Conservation (phyloP, 2,329 filamentous ascomycete species). For the Penicillium sp. region DNA sequence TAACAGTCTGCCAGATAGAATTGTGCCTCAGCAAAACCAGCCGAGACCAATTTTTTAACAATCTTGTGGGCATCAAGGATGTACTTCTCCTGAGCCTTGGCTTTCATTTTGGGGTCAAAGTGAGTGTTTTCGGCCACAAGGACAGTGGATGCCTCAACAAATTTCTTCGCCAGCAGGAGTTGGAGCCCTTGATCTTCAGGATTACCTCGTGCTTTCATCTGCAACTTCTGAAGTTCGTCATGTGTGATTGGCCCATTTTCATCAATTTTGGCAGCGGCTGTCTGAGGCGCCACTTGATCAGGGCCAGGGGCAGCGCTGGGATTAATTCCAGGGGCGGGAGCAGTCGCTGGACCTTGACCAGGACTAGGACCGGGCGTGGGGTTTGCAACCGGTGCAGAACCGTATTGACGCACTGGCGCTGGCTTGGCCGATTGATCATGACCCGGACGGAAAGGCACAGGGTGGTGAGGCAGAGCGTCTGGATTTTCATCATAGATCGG, state of each 20-base stretch:
- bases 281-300: slow-evolving; percentile 11
- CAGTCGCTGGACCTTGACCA: slow-evolving; percentile 4
- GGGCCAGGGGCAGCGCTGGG: slow-evolving; percentile 13
- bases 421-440: slow-evolving; percentile 42
- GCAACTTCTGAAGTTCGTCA: slow-evolving; percentile 70
- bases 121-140: slow-evolving; percentile 71
- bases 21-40: slow-evolving; percentile 76
- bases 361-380: slow-evolving; percentile 33
- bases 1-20: slow-evolving; percentile 89
- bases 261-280: slow-evolving; percentile 5
- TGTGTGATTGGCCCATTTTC: slow-evolving; percentile 59
- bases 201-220: slow-evolving; percentile 62
- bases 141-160: slow-evolving; percentile 76
- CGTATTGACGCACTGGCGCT: slow-evolving; percentile 50
- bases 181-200: slow-evolving; percentile 66
- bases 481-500: slow-evolving; percentile 39
- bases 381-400: slow-evolving; percentile 28
- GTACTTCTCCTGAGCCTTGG: slow-evolving; percentile 71
- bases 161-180: slow-evolving; percentile 69
- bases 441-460: slow-evolving; percentile 50
- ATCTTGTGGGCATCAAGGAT: slow-evolving; percentile 81
- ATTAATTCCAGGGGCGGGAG: no score
- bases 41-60: slow-evolving; percentile 74
- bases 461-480: slow-evolving; percentile 52
- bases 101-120: slow-evolving; percentile 58